Evolutionary conservation across 108 stramenopile genomes (phyloP), one percentile per base, ranked within the genome.

Genomic region (Skeletonema menzelii): DNA sequence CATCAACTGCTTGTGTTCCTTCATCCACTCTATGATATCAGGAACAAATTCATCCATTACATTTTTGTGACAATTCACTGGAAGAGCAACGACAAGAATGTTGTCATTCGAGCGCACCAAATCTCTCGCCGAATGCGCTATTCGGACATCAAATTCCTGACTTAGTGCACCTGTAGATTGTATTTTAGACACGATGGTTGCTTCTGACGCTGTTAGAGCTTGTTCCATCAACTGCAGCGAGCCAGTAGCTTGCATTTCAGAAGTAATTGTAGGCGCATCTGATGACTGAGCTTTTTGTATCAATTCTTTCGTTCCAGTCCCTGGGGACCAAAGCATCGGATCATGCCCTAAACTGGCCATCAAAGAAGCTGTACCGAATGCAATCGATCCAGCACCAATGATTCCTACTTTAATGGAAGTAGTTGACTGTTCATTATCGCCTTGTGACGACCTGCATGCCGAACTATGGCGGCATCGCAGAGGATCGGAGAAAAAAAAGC

Each of bases 261-360:
- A 31, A 35, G 27, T 62, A 1, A 77, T 14, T 17, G 34, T 42
- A 11, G 53, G 28, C 20, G 15, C n/a, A 37, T 20, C 40, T 42
- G 28, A 42, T 13, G 42, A 27, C 13, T 20, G n/a, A 10, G 56
- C 60, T 17, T 27, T 11, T 12, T 68, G 26, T 37, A 75, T n/a
- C 34, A 85, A 37, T 24, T 72, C 77, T 22, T 17, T 17, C 2
- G 83, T 84, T 24, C 84, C 72, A 57, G 42, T 53, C 12, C 88
- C 88, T n/a, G 84, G 88, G 12, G 88, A 89, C 88, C 88, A 89
- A 17, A 89, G 34, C 84, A 85, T 85, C 1, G 77, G 74, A 72
- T 85, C 83, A 63, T 88, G 84, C 22, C 84, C 83, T 19, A 65
- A 53, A 27, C 81, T 76, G 8, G 80, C 57, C 49, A 87, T 65